Conservation (phyloP, 148 eudicot genomes). For the Polygonum aviculare region DNA sequence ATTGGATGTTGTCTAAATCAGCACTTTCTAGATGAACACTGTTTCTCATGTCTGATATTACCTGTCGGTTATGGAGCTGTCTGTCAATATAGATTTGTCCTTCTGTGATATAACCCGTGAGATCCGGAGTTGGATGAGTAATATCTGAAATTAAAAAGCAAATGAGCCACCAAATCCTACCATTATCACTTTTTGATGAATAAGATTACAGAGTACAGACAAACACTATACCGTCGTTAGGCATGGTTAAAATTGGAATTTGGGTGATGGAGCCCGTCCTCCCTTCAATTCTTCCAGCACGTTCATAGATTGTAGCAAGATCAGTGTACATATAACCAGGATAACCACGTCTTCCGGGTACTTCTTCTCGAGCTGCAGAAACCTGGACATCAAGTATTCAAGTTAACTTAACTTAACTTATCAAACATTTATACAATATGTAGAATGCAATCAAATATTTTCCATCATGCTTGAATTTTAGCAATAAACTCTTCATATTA, state of each 20-base stretch:
- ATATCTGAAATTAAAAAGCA: constrained; percentile 54
- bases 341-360: constrained; percentile 99
- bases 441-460: neutral
- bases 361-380: constrained; percentile 99
- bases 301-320: constrained; percentile 97
- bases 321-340: constrained; percentile 99
- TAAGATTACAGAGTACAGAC: neutral
- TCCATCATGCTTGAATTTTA: neutral
- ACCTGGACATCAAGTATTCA: constrained; percentile 36
- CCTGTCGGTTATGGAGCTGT: constrained; percentile 96
- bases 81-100: constrained; percentile 98
- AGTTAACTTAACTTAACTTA: neutral
- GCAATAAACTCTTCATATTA: neutral
- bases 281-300: constrained; percentile 99
- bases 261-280: constrained; percentile 93
- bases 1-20: neutral
- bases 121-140: constrained; percentile 99
- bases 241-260: constrained; percentile 96
- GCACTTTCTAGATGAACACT: neutral
- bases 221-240: constrained; percentile 70
- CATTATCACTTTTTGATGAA: neutral
- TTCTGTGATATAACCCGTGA: constrained; percentile 96
- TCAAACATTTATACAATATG: neutral
- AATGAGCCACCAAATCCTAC: neutral
- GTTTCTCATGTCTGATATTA: constrained; percentile 6